Evolutionary conservation across 495 filamentous ascomycete genomes (phyloP).

Genomic region (Trichoderma reesei): DNA sequence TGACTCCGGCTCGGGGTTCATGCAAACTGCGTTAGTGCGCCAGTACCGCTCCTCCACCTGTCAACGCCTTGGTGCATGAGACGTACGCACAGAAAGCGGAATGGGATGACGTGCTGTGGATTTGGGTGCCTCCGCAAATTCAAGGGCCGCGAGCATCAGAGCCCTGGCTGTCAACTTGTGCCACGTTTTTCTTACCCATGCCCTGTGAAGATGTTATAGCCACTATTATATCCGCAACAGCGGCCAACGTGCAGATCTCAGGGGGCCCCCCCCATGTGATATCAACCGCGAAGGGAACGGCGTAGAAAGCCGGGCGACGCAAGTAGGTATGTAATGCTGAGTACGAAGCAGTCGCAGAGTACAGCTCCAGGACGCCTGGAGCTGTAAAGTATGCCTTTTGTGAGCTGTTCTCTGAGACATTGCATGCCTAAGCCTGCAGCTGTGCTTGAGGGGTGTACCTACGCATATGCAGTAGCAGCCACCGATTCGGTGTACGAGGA

Average conservation of each 20-base stretch:
- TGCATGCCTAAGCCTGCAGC: not conserved
- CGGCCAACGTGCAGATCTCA: not conserved
- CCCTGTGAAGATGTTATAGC: not conserved
- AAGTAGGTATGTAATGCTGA: not conserved
- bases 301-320: not conserved
- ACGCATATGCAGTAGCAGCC: not conserved
- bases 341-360: too few species aligned
- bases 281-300: not conserved
- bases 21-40: not conserved
- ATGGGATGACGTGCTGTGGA: not conserved
- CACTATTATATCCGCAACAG: not conserved
- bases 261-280: not conserved
- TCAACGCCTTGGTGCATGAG: not conserved
- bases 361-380: too few species aligned
- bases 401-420: not conserved
- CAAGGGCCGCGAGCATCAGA: not conserved
- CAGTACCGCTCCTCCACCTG: not conserved
- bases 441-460: not conserved
- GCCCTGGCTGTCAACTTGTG: constrained; percentile 2
- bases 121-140: not conserved
- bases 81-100: constrained; percentile 3
- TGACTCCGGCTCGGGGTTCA: not conserved
- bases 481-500: not conserved
- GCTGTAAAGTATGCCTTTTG: not conserved
- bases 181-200: constrained; percentile 1